Evolutionary conservation across 805 yeast genomes (phyloP).

Genomic region (Teunomyces stri): DNA sequence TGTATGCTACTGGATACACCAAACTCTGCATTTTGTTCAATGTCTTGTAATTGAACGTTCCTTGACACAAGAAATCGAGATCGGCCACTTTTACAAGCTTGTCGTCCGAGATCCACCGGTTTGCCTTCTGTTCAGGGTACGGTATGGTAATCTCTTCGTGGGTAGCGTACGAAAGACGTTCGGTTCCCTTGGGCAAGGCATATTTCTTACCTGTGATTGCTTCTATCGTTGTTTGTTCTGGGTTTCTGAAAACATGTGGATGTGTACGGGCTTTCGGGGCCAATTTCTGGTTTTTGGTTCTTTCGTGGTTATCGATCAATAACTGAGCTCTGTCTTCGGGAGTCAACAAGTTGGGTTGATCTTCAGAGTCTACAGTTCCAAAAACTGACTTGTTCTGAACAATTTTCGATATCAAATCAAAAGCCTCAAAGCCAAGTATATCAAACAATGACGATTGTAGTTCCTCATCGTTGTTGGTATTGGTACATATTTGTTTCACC

Average conservation of each 20-base stretch:
- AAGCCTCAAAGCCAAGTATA: slow-evolving; percentile 79
- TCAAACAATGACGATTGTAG: slow-evolving; percentile 75
- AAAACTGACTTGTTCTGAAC: slow-evolving; percentile 42
- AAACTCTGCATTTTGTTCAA: slow-evolving; percentile 87
- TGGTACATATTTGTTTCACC: slow-evolving; percentile 30
- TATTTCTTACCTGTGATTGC: slow-evolving; percentile 78
- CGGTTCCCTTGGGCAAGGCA: slow-evolving; percentile 78
- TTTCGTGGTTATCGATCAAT: slow-evolving; percentile 48
- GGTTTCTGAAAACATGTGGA: slow-evolving; percentile 83
- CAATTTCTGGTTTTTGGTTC: slow-evolving; percentile 48
- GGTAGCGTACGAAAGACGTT: slow-evolving; percentile 54
- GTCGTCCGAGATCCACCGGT: slow-evolving; percentile 40
- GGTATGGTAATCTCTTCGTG: slow-evolving; percentile 88
- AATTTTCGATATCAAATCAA: slow-evolving; percentile 71
- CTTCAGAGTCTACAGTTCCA: neutral
- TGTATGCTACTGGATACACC: slow-evolving; percentile 88
- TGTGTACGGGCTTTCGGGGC: slow-evolving; percentile 54
- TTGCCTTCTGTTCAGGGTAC: slow-evolving; percentile 51
- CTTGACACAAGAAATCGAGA: slow-evolving; percentile 75
- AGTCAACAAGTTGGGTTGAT: slow-evolving; percentile 36
- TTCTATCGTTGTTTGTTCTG: slow-evolving; percentile 32
- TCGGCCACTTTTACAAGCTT: slow-evolving; percentile 56
- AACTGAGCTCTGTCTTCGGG: slow-evolving; percentile 55
- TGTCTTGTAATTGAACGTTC: slow-evolving; percentile 79
- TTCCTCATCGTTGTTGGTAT: slow-evolving; percentile 49